Evolutionary conservation across 73 alveolate genomes (phyloP).

Genomic region (Symbiodinium natans): DNA sequence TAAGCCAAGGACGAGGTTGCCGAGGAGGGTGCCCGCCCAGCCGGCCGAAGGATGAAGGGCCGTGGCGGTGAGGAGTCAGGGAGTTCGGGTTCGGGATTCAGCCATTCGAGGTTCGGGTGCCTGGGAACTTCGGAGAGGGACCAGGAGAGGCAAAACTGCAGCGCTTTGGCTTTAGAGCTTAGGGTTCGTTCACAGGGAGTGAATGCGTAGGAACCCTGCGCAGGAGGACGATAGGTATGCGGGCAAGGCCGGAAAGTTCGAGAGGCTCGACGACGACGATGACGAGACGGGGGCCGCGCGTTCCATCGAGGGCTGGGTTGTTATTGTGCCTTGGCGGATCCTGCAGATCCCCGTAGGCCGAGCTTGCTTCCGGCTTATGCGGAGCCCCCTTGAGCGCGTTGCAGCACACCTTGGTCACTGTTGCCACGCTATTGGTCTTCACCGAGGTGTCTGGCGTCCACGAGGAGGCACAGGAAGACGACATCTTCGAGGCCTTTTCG

Average conservation of each 20-base stretch:
- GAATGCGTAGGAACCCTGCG: not conserved
- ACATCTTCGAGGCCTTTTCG: constrained; percentile 80
- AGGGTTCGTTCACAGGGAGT: too few species aligned
- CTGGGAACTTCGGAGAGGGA: too few species aligned
- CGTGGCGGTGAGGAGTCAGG: constrained; percentile 74
- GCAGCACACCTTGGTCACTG: too few species aligned
- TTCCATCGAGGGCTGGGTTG: constrained; percentile 91
- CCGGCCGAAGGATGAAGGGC: constrained; percentile 89
- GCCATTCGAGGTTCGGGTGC: too few species aligned
- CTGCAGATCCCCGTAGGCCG: not conserved
- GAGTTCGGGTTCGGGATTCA: not conserved
- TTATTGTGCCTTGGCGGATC: constrained; percentile 11
- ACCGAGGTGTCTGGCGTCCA: constrained; percentile 55
- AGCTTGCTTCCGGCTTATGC: too few species aligned
- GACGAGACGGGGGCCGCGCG: constrained; percentile 94
- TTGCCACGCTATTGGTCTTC: too few species aligned
- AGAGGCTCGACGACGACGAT: constrained; percentile 80
- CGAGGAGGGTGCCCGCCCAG: constrained; percentile 92
- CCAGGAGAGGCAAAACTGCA: too few species aligned
- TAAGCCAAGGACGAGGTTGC: constrained; percentile 14
- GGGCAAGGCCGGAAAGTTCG: constrained; percentile 26
- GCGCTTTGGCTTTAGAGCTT: too few species aligned
- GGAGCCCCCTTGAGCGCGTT: too few species aligned
- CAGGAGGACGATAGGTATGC: not conserved
- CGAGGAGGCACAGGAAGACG: constrained; percentile 85